A percentile compares a stretch with the other conserved stretches of the same genome.
These are phyloP conservation scores for Solanum acaule DNA, from an alignment of 257 asterid species.

Conservation along the genomic window DNA sequence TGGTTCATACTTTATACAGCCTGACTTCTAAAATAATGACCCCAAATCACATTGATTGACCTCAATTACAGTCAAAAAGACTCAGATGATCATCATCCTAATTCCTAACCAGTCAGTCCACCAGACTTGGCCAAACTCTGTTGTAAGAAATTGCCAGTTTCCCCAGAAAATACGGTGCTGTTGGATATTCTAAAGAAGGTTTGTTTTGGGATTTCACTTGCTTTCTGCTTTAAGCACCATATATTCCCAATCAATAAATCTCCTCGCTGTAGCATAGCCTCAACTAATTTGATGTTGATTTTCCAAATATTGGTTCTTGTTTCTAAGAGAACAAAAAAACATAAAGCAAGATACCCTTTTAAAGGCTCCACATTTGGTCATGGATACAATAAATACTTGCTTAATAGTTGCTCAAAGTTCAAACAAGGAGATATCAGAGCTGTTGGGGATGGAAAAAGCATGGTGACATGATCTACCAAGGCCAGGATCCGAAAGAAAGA, in stretches of 20 bases:
- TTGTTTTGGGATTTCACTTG: neutral
- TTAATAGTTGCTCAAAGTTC: neutral
- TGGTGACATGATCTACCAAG: neutral
- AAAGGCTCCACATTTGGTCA: neutral
- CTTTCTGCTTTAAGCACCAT: neutral
- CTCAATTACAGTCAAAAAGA: neutral
- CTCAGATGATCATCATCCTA: neutral
- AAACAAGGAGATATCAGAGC: neutral
- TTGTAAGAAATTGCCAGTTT: neutral
- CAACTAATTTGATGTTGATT: neutral
- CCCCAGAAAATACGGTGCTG: neutral
- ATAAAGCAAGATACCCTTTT: neutral
- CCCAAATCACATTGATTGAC: neutral
- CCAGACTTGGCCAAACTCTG: neutral
- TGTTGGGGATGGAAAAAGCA: neutral
- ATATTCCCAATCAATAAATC: neutral
- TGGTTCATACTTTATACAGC: neutral
- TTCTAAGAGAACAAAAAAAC: neutral
- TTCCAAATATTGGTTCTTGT: neutral
- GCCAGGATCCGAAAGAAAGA: neutral
- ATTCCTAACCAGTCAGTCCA: neutral
- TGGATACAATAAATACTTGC: neutral
- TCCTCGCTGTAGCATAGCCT: neutral
- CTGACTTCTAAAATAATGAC: neutral
- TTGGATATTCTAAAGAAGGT: neutral